Base-by-base conservation (phyloP, 257 asterid species). In the Paraleonurus japonicus region DNA sequence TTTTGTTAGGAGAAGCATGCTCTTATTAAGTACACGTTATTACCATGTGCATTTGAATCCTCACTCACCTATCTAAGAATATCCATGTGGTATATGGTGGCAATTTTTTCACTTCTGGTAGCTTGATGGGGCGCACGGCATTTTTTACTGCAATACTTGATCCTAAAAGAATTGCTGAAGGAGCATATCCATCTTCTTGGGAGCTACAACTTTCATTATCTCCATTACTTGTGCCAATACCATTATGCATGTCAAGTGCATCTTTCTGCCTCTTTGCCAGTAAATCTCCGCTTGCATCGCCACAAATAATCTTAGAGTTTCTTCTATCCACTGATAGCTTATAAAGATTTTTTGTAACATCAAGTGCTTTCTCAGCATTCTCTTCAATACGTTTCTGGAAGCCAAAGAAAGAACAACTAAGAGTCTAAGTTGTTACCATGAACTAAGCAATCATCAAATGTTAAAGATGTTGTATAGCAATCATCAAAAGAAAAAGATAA, bases 61-160 rank as follows among this genome's bases (percentile, higher is more conserved):
- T 62, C 77, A 76, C 84, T 70, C 76, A 88, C 99, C 97, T 92
- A 81, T 87, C 96, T 84, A 95, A 81, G 72, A 92, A 89, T 71
- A 84, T 74, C 97, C 98, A 95, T 51, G 99, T 87, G 8, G 94
- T 90, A 80, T 83, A 95, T 26, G 89, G 90, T 58, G 98, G 94
- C 69, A 88, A 51, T 63, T 75, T 88, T 80, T 85, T 67, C 72
- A 85, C 84, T 82, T 76, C 90, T 2, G 96, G 94, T 66, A 95
- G 87, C 75, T 83, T 88, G 57, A 87, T 88, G 16, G 99, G 97
- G 20, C 92, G 91, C 78, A 85, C 96, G 16, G 96, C 96, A 82
- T 87, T 90, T 81, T 88, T 92, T 71, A 83, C 91, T 22, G 88
- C 97, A 80, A 88, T 92, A 84, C 95, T 95, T 74, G 96, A 86